phyloP scores from a whole-genome alignment of 352 stramenopile genomes.

The Discostella stelligera region DNA sequence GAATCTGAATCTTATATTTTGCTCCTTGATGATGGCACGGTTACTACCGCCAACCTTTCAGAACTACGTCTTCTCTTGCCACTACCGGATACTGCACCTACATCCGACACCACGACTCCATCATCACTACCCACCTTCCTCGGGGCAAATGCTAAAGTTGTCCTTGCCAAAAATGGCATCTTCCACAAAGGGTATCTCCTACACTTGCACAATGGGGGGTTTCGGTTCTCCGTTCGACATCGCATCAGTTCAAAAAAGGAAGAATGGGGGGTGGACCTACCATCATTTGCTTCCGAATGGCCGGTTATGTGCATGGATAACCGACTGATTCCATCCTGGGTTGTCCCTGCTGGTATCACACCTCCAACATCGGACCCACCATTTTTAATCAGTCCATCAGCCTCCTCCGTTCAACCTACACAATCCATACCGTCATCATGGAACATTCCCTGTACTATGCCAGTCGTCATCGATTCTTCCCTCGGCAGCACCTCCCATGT shows the following conservation, averaged over 20 bases:
- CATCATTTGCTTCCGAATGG: slow-evolving; percentile 1
- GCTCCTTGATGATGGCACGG: no score
- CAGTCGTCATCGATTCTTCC: neutral
- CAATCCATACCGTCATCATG: neutral
- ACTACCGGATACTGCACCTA: no score
- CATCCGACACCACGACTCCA: no score
- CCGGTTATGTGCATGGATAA: neutral
- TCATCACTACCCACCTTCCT: neutral
- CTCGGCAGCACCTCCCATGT: neutral
- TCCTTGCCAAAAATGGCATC: neutral
- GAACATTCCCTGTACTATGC: neutral
- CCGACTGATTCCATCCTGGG: slow-evolving; percentile 2
- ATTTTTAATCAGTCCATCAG: neutral
- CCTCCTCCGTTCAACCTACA: neutral
- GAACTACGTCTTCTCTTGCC: no score
- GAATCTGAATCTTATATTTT: no score
- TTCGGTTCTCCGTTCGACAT: neutral
- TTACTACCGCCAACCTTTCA: no score
- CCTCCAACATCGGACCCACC: neutral
- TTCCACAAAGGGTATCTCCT: neutral
- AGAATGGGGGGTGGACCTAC: slow-evolving; percentile 17
- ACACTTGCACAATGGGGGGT: neutral
- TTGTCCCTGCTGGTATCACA: neutral
- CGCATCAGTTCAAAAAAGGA: slow-evolving; percentile 8
- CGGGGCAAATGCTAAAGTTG: neutral